These are phyloP conservation scores for Hyphodiscus sp. DNA, from an alignment of 2,329 filamentous ascomycete species.

Conservation along the genomic window DNA sequence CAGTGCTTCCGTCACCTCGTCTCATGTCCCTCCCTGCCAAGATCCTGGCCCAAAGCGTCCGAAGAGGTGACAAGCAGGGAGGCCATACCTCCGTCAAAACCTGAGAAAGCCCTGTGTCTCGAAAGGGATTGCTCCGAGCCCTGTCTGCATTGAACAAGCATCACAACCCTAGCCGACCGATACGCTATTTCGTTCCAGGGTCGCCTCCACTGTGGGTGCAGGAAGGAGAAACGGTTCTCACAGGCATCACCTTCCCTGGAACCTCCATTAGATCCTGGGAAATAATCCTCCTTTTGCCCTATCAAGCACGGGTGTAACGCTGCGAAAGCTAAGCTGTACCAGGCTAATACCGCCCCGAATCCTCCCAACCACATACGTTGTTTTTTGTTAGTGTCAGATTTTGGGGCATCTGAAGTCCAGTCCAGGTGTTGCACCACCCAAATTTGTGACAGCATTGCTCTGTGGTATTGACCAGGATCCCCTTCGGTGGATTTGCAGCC, in stretches of 20 bases:
- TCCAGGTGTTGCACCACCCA: constrained; percentile 39
- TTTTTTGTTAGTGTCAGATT: constrained; percentile 24
- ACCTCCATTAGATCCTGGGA: constrained; percentile 18
- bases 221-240: constrained; percentile 22
- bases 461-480: constrained; percentile 40
- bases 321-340: constrained; percentile 20
- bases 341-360: constrained; percentile 20
- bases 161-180: constrained; percentile 21
- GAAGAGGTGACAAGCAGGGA: constrained; percentile 24
- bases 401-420: constrained; percentile 29
- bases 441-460: constrained; percentile 49
- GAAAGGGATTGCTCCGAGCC: constrained; percentile 28
- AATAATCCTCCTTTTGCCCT: constrained; percentile 19
- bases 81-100: constrained; percentile 17
- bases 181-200: constrained; percentile 6
- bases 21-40: constrained; percentile 27
- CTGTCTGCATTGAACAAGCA: constrained; percentile 27
- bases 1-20: constrained; percentile 28
- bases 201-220: constrained; percentile 22
- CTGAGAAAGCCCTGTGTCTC: constrained; percentile 22
- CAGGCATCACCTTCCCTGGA: constrained; percentile 22
- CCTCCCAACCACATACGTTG: constrained; percentile 4
- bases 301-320: constrained; percentile 24
- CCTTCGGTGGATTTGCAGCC: constrained; percentile 41
- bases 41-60: constrained; percentile 27